Evolutionary conservation across 495 filamentous ascomycete species (phyloP), one percentile per base, ranked within the genome.

Genomic region (Tetracladium marchalianum): DNA sequence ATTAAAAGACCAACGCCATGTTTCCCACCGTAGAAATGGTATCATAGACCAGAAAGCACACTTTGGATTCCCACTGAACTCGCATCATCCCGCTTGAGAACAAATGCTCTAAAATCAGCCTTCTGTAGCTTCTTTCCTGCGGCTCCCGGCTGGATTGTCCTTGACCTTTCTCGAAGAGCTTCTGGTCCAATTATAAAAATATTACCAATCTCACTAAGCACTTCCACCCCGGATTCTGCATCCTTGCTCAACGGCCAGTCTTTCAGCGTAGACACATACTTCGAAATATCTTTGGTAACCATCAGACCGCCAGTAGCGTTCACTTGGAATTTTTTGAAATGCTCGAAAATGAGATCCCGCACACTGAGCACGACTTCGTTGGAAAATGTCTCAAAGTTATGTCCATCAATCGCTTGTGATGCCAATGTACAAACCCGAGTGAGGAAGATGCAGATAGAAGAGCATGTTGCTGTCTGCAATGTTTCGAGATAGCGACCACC

Each of bases 181-280:
- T 96, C 90, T 11, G 84, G 80, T 15, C 87, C 86, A 64, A 97
- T 87, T 35, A 97, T 92, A 59, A 97, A 99, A 39, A 99, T 64
- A 62, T 87, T 95, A n/a, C 87, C 90, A 48, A 99, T 87, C 67
- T 97, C 93, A 31, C 85, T 78, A 46, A 97, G 61, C 35, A 93
- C 72, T 67, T 97, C 90, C 55, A 95, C 77, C 52, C 73, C 73
- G 35, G 70, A 71, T 54, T 80, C 77, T 27, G 87, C 75, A 35
- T 85, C 82, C 52, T 84, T 84, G 27, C 66, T 62, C 12, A 90
- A 72, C 16, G 82, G 77, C 83, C 87, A 94, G 37, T 80, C 81
- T 46, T 82, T 77, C 37, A 97, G 70, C 17, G 93, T 69, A 39
- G 87, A 79, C 5, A 85, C 80, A 60, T 99, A 99, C 54, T 84